Conservation (phyloP, 805 yeast genomes). For the Metschnikowia matae region DNA sequence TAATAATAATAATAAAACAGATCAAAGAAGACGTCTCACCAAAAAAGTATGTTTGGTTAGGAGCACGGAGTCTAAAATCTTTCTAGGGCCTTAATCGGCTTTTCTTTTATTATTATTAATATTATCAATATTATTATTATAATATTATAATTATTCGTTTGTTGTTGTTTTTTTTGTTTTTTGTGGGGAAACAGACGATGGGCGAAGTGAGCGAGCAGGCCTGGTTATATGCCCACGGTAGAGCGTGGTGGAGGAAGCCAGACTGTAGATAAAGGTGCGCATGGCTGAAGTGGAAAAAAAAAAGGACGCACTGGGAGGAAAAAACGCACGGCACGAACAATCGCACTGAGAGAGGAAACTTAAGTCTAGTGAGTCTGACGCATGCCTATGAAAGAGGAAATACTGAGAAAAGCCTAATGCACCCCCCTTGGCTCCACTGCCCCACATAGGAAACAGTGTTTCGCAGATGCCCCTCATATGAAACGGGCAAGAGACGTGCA, state of each 20-base stretch:
- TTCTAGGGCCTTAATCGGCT: too few relatives aligned
- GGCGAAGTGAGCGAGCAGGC: not conserved
- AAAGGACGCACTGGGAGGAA: constrained; percentile 1
- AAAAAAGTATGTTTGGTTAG: too few relatives aligned
- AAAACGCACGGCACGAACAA: not conserved
- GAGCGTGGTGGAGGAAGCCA: not conserved
- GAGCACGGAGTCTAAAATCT: too few relatives aligned
- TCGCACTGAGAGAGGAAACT: constrained; percentile 2
- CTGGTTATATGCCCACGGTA: constrained; percentile 3
- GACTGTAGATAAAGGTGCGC: constrained; percentile 3
- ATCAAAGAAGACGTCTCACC: too few relatives aligned
- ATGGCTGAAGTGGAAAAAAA: constrained; percentile 1
- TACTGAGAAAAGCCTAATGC: not conserved
- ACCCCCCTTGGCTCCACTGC: not conserved
- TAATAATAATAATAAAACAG: too few relatives aligned
- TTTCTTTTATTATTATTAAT: too few relatives aligned
- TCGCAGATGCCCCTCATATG: too few relatives aligned
- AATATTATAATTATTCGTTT: too few relatives aligned
- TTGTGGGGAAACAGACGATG: too few relatives aligned
- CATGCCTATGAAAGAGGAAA: constrained; percentile 2
- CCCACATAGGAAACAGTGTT: not conserved
- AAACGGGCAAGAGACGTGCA: too few relatives aligned
- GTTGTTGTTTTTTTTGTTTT: too few relatives aligned
- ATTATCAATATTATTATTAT: too few relatives aligned
- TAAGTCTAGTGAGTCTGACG: constrained; percentile 1